Evolutionary conservation across 2,329 filamentous ascomycete genomes (phyloP), one percentile per base, ranked within the genome.

Genomic region (Orbilia oligospora): DNA sequence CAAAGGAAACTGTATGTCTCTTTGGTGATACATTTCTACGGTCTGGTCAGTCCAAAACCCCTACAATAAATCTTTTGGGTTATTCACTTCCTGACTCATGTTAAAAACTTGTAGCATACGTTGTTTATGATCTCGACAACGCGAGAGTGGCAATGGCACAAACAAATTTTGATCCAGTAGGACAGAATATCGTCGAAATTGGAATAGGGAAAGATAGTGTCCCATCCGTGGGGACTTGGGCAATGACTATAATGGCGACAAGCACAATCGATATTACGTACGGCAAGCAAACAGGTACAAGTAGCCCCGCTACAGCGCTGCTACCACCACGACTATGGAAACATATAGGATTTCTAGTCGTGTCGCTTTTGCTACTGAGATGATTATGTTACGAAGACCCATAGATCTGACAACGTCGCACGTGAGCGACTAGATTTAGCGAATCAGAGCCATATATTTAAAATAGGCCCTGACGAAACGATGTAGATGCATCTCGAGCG

Each of bases 111-210:
- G 91, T 90, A 58, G 91, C 91, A 0, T 94, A 94, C 81, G 88
- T 93, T 8, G 91, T 94, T 6, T 93, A 92, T 83, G 91, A 93
- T 83, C 86, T 93, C n/a, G 88, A 87, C 22, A 92, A 92, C 83
- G 90, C 92, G 83, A 87, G 91, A 84, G 90, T 93, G 80, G 90
- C 90, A 0, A 84, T 93, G 44, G 92, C 91, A 0, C 89, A 91
- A 83, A 91, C 91, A 16, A 88, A 87, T 63, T 90, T 90, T 83
- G 89, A 91, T 82, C 85, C 87, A 1, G 87, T 87, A 0, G 73
- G 81, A 5, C 85, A 85, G 5, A 86, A 86, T 66, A 83, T 91
- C 8, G 80, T 86, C 30, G 88, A 90, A 84, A 90, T 91, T 67
- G 84, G 84, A 24, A 84, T 83, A 6, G 88, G 88, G 3, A 83